Evolutionary conservation across 2,329 filamentous ascomycete species (phyloP).

Genomic region (Colletotrichum caudatum): DNA sequence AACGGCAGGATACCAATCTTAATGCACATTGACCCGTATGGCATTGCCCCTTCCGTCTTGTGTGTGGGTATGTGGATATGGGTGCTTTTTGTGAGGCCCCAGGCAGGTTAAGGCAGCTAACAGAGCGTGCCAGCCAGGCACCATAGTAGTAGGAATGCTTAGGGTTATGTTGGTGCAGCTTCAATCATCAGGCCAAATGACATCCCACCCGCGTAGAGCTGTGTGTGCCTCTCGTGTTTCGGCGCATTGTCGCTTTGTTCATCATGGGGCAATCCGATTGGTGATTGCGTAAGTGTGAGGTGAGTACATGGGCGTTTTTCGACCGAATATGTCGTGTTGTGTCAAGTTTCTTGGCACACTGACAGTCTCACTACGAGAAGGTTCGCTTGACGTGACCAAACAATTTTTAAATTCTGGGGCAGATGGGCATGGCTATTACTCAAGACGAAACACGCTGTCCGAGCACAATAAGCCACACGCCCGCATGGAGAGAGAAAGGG

Average conservation of each 20-base stretch:
- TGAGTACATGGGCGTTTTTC: not conserved
- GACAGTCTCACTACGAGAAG: not conserved
- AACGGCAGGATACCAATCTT: not conserved
- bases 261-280: not conserved
- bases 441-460: not conserved
- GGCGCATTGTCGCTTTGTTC: not conserved
- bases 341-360: not conserved
- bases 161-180: not conserved
- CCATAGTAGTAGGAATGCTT: not conserved
- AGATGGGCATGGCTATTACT: not conserved
- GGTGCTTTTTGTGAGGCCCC: not conserved
- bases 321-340: too few species aligned
- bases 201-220: not conserved
- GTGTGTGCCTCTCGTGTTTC: not conserved
- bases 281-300: not conserved
- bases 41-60: not conserved
- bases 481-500: not conserved
- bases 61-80: not conserved
- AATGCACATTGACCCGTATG: not conserved
- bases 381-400: slow-evolving; percentile 1
- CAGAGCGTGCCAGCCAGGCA: not conserved
- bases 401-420: not conserved
- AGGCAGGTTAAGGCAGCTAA: not conserved
- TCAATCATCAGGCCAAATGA: not conserved
- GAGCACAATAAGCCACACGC: not conserved